phyloP scores from a whole-genome alignment of 2,329 filamentous ascomycete species.

The Cercospora sojina region DNA sequence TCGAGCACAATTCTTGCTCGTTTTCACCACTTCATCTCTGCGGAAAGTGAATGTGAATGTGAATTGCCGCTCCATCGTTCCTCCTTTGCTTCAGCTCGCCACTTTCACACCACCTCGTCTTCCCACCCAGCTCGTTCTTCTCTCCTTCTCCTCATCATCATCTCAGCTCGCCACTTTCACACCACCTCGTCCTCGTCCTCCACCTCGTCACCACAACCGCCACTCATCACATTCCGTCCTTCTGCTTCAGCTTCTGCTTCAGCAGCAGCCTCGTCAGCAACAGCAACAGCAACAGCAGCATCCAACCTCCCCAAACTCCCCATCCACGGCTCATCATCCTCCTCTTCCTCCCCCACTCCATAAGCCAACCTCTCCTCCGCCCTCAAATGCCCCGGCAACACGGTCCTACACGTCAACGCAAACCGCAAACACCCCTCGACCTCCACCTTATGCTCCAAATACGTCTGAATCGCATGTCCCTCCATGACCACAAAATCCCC shows the following conservation, averaged over 20 bases:
- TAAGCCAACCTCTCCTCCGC: constrained; percentile 42
- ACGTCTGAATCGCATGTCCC: constrained; percentile 57
- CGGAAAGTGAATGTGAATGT: no score
- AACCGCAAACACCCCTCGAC: constrained; percentile 55
- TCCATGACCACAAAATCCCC: constrained; percentile 67
- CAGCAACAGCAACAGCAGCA: neutral
- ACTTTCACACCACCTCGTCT: neutral
- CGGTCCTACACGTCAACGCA: constrained; percentile 57
- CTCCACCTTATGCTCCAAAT: constrained; percentile 60
- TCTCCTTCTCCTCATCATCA: no score
- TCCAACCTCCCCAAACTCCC: constrained; percentile 21
- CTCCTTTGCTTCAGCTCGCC: neutral
- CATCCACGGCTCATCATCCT: constrained; percentile 35
- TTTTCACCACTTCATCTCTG: no score
- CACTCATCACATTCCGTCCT: neutral
- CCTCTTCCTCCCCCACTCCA: constrained; percentile 39
- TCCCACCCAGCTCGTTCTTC: no score
- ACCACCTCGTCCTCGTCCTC: no score
- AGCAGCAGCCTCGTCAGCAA: no score
- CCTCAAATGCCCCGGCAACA: constrained; percentile 48
- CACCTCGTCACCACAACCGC: neutral
- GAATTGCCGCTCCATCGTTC: neutral
- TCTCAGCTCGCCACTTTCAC: no score
- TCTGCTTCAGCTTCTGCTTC: neutral
- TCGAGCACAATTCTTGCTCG: neutral